phyloP scores from a whole-genome alignment of 352 stramenopile genomes.

The Globisporangium lucens region DNA sequence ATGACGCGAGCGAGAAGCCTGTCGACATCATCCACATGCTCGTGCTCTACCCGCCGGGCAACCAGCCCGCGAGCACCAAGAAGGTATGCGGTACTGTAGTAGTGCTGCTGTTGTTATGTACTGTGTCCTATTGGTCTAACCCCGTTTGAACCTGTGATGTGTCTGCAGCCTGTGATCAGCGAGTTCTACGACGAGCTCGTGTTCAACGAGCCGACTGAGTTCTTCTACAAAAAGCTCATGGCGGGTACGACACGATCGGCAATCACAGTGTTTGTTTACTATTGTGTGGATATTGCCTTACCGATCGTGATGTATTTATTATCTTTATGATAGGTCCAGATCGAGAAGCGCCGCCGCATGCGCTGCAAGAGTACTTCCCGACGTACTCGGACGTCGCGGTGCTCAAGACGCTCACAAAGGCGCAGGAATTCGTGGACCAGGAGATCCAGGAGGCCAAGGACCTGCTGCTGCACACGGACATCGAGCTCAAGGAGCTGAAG shows the following conservation, averaged over 20 bases:
- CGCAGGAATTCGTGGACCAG: slow-evolving; percentile 77
- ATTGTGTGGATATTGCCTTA: neutral
- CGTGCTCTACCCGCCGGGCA: slow-evolving; percentile 79
- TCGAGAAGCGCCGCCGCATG: slow-evolving; percentile 54
- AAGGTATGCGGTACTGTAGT: slow-evolving; percentile 44
- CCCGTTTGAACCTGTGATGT: neutral
- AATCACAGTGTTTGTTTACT: neutral
- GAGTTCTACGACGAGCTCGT: slow-evolving; percentile 98
- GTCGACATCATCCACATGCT: slow-evolving; percentile 91
- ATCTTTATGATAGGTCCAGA: slow-evolving; percentile 39
- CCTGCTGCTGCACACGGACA: slow-evolving; percentile 52
- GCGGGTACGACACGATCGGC: slow-evolving; percentile 21
- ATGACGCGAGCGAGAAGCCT: slow-evolving; percentile 90
- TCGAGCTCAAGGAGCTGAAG: slow-evolving; percentile 75
- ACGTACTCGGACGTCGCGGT: slow-evolving; percentile 89
- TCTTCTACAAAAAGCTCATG: slow-evolving; percentile 94
- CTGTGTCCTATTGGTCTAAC: slow-evolving; percentile 3
- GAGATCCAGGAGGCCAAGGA: slow-evolving; percentile 76
- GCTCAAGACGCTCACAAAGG: slow-evolving; percentile 79
- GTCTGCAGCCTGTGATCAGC: slow-evolving; percentile 86
- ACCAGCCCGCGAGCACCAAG: slow-evolving; percentile 87
- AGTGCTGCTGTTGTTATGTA: neutral
- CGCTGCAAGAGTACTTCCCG: slow-evolving; percentile 82
- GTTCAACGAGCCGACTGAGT: slow-evolving; percentile 96
- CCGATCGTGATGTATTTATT: neutral